These are phyloP conservation scores for Salix viminalis DNA, from an alignment of 345 rosid species.

Conservation along the genomic window DNA sequence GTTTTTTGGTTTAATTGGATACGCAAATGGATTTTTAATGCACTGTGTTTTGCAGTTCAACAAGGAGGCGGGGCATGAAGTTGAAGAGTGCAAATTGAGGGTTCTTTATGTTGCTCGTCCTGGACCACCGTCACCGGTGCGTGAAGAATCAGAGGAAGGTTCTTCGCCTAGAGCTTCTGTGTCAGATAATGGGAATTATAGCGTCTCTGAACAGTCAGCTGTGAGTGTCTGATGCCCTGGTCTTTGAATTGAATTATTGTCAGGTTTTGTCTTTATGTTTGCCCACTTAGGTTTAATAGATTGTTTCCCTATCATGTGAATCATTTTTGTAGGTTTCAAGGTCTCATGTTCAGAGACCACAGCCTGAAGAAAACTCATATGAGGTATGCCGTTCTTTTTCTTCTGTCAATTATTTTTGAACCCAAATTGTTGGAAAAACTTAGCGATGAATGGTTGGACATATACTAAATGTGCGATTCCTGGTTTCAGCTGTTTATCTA, in stretches of 20 bases:
- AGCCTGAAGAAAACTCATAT: slow-evolving; percentile 45
- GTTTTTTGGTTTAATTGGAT: neutral
- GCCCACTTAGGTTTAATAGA: neutral
- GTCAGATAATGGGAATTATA: slow-evolving; percentile 50
- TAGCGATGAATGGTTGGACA: neutral
- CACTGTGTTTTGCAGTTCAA: slow-evolving; percentile 42
- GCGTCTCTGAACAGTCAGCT: slow-evolving; percentile 44
- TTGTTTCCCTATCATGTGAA: slow-evolving; percentile 1
- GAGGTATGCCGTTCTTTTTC: slow-evolving; percentile 45
- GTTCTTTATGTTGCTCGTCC: slow-evolving; percentile 77
- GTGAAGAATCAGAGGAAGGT: slow-evolving; percentile 79
- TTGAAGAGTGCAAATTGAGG: slow-evolving; percentile 73
- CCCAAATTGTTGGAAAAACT: neutral
- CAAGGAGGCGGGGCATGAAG: slow-evolving; percentile 53
- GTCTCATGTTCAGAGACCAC: slow-evolving; percentile 37
- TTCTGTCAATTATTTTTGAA: neutral
- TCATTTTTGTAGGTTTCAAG: slow-evolving; percentile 45
- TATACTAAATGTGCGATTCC: neutral
- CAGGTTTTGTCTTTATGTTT: neutral
- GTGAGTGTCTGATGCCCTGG: slow-evolving; percentile 40
- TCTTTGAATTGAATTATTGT: neutral
- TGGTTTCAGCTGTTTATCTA: neutral
- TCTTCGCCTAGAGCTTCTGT: slow-evolving; percentile 68
- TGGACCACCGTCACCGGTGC: slow-evolving; percentile 72
- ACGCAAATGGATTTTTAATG: neutral